phyloP scores from a whole-genome alignment of 2,329 filamentous ascomycete species.

The Camillea tinctor region DNA sequence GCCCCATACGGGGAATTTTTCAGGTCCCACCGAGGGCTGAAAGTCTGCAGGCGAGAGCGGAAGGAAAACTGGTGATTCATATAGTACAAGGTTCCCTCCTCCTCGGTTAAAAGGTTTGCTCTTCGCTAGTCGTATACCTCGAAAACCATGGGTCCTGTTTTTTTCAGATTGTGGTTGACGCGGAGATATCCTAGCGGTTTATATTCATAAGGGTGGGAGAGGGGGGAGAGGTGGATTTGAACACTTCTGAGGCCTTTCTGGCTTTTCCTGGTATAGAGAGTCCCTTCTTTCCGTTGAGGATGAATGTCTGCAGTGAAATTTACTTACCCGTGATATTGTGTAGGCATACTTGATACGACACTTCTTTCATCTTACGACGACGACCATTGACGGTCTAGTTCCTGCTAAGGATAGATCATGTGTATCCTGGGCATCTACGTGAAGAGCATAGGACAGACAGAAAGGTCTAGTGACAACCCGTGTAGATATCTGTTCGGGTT shows the following conservation, averaged over 20 bases:
- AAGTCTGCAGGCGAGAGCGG: slow-evolving; percentile 79
- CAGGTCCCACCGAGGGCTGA: slow-evolving; percentile 43
- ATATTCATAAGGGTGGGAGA: background rate
- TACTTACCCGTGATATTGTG: too few species aligned
- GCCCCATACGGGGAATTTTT: slow-evolving; percentile 57
- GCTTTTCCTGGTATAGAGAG: background rate
- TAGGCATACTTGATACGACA: background rate
- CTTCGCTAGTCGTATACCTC: slow-evolving; percentile 95
- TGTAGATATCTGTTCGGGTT: background rate
- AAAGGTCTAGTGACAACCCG: background rate
- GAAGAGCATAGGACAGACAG: slow-evolving; percentile 9
- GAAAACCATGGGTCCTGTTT: slow-evolving; percentile 62
- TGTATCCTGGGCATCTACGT: slow-evolving; percentile 12
- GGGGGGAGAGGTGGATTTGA: too few species aligned
- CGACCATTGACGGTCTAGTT: background rate
- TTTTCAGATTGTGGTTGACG: slow-evolving; percentile 60
- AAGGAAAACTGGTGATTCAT: slow-evolving; percentile 46
- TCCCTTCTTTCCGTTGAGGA: too few species aligned
- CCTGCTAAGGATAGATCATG: background rate
- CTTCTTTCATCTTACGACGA: background rate
- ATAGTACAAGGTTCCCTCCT: slow-evolving; percentile 38
- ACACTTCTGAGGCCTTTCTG: background rate
- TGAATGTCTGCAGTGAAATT: too few species aligned
- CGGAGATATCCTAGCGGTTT: slow-evolving; percentile 83
- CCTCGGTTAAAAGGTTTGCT: slow-evolving; percentile 51